Evolutionary conservation across 2,329 filamentous ascomycete genomes (phyloP), one percentile per base, ranked within the genome.

Genomic region (Sclerotinia trifoliorum): DNA sequence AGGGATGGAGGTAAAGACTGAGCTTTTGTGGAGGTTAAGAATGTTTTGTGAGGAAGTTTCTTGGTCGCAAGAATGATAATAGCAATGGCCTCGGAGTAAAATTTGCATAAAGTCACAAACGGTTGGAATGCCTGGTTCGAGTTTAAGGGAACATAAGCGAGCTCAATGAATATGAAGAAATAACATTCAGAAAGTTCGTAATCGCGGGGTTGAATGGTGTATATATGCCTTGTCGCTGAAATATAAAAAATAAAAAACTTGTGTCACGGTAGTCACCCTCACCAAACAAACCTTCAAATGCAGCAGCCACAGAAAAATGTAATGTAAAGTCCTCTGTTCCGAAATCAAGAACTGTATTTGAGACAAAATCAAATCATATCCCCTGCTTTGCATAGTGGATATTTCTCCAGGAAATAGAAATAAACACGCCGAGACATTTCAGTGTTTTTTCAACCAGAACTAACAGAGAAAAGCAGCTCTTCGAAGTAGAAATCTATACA

Each of bases 1-100:
- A 71, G 35, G 11, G 51, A 72, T 63, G 66, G 35, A 65, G 71
- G 39, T 74, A 46, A 70, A 68, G 44, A 71, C 71, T 24, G 65
- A 72, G n/a, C 66, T 72, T 21, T 55, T 75, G 19, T 56, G 44
- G 6, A 71, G 70, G 67, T 61, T 73, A 44, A 72, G 71, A 58
- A 71, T 48, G 15, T 72, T 68, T 11, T 64, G 72, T 46, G 72
- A 70, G 56, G 69, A 71, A 13, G n/a, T 8, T 49, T 48, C 69
- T 65, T 39, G 51, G 71, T 55, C 56, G 60, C 6, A 54, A n/a
- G 13, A 70, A 58, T 32, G 68, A 70, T 44, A 49, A 68, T 46
- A 39, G 35, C 11, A 39, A 13, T 39, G 1, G 35, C 13, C 35
- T 39, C 11, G 1, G 1, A 39, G 13, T 15, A 1, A 42, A 15